Percentiles rank a stretch among this genome's conserved stretches.
Conservation (phyloP, 2,329 filamentous ascomycete species). For the Colletotrichum musae region DNA sequence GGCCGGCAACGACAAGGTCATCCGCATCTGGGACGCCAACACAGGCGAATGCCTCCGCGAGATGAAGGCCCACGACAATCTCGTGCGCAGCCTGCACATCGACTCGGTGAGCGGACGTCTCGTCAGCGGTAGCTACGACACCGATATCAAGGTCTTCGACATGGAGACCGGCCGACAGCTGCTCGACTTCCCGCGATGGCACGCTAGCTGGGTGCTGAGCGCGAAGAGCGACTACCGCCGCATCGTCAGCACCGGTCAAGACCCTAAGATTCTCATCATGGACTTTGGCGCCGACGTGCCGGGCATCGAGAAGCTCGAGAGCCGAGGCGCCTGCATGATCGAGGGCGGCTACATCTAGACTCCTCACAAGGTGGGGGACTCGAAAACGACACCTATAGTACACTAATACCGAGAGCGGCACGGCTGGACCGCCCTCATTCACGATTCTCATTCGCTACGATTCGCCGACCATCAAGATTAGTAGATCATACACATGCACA, state of each 20-base stretch:
- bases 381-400: conserved; percentile 31
- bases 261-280: conserved; percentile 91
- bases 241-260: conserved; percentile 95
- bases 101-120: conserved; percentile 89
- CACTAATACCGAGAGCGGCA: conserved; percentile 38
- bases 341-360: conserved; percentile 53
- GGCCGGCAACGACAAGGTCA: conserved; percentile 94
- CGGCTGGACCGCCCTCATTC: conserved; percentile 37
- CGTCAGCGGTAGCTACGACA: conserved; percentile 94
- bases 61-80: conserved; percentile 85
- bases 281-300: conserved; percentile 82
- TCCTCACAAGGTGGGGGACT: background rate
- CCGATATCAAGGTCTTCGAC: conserved; percentile 95
- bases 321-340: conserved; percentile 44
- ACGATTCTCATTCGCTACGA: conserved; percentile 31
- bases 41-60: conserved; percentile 87
- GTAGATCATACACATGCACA: conserved; percentile 15
- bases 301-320: conserved; percentile 73
- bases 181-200: conserved; percentile 93
- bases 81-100: conserved; percentile 92
- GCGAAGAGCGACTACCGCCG: conserved; percentile 96
- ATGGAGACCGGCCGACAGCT: conserved; percentile 84
- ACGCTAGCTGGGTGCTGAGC: conserved; percentile 95
- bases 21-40: conserved; percentile 95
- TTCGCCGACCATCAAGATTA: conserved; percentile 1